Evolutionary conservation across 2,329 filamentous ascomycete genomes (phyloP).

Genomic region (Bretziella fagacearum): DNA sequence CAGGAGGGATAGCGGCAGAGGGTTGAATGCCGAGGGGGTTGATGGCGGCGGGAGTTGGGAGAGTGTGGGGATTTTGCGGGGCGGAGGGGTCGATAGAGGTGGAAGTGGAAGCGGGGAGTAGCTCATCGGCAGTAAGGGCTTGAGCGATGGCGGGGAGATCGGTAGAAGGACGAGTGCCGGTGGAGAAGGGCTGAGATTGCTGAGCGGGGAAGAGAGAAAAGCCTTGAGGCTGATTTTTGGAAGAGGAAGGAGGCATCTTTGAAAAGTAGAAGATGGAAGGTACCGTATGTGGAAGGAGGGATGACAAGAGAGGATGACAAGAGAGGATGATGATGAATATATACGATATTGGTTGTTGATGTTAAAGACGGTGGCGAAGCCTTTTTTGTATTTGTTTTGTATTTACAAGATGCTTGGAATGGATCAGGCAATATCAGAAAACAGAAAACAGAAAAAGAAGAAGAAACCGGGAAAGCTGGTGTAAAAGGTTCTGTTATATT

Average conservation of each 20-base stretch:
- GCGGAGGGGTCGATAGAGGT: slow-evolving; percentile 4
- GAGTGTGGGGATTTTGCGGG: background rate
- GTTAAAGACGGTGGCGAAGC: too few species aligned
- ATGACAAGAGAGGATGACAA: background rate
- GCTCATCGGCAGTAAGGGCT: background rate
- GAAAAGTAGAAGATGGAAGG: background rate
- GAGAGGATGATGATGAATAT: too few species aligned
- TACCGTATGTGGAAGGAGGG: background rate
- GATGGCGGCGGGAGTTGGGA: background rate
- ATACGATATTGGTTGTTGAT: too few species aligned
- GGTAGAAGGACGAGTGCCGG: background rate
- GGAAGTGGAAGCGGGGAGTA: slow-evolving; percentile 20
- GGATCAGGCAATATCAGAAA: too few species aligned
- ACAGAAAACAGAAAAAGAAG: too few species aligned
- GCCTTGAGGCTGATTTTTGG: slow-evolving; percentile 8
- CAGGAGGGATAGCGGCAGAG: slow-evolving; percentile 4
- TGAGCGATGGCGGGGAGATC: slow-evolving; percentile 2
- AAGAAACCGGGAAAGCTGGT: too few species aligned
- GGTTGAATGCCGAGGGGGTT: background rate
- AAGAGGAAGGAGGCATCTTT: background rate
- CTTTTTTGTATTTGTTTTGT: too few species aligned
- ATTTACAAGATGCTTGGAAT: too few species aligned
- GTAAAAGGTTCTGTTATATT: too few species aligned
- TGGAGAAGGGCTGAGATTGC: slow-evolving; percentile 10
- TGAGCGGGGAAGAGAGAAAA: slow-evolving; percentile 11